These are phyloP conservation scores for Closterium sp. DNA, from an alignment of 139 green algal species.

Conservation along the genomic window DNA sequence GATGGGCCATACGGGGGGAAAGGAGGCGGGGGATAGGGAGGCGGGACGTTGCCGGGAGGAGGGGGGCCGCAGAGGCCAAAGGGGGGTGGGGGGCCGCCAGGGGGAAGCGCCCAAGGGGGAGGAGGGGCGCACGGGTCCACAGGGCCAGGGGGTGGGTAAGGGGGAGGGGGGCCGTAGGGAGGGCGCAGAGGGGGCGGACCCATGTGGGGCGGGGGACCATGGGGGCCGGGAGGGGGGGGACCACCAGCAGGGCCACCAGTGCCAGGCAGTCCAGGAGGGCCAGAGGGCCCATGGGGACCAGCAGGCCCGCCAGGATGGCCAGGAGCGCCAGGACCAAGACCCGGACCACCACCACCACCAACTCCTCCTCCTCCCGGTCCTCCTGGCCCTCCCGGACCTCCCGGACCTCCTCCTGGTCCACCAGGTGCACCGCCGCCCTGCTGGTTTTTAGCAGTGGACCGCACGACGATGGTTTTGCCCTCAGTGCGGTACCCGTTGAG, in stretches of 20 bases:
- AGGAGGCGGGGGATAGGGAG: background rate
- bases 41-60: background rate
- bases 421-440: conserved; percentile 8
- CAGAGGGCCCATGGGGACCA: background rate
- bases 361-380: background rate
- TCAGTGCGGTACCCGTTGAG: conserved; percentile 55
- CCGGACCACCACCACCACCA: background rate
- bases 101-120: background rate
- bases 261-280: background rate
- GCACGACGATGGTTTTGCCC: conserved; percentile 55
- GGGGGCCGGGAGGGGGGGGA: background rate
- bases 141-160: background rate
- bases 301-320: conserved; percentile 1
- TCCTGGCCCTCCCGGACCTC: background rate
- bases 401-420: conserved; percentile 1
- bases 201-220: background rate
- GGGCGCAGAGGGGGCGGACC: background rate
- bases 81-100: background rate
- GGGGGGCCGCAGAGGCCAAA: background rate
- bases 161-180: conserved; percentile 3
- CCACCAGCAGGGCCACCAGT: background rate
- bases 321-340: background rate
- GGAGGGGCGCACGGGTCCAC: background rate
- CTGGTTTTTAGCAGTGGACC: conserved; percentile 39
- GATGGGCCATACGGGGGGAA: background rate